Percentiles rank a stretch among this genome's conserved stretches.
Conservation (phyloP, 163 green algal genomes). For the Scenedesmus sp. region DNA sequence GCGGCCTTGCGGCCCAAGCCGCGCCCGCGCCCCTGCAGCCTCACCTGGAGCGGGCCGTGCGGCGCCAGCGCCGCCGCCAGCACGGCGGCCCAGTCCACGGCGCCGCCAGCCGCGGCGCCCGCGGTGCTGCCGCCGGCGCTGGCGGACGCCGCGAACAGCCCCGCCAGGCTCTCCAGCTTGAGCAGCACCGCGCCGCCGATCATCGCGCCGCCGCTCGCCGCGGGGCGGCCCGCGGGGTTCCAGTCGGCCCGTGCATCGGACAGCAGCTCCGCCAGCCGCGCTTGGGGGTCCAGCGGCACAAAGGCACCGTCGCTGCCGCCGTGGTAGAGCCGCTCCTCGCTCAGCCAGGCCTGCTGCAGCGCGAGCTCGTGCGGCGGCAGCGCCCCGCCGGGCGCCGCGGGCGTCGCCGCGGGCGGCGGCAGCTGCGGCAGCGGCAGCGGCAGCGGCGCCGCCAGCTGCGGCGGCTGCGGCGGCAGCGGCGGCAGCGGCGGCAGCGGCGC, state of each 20-base stretch:
- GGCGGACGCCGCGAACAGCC: constrained; percentile 1
- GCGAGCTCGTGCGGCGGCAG: constrained; percentile 25
- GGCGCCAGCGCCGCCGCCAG: constrained; percentile 40
- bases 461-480: not conserved
- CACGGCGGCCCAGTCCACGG: constrained; percentile 17
- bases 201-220: constrained; percentile 51
- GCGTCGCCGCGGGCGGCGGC: not conserved
- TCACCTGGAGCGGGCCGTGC: constrained; percentile 17
- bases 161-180: constrained; percentile 54
- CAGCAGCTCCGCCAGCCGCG: constrained; percentile 46
- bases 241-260: constrained; percentile 50
- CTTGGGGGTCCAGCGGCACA: constrained; percentile 37
- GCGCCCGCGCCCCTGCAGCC: not conserved
- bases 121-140: constrained; percentile 9
- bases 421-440: not conserved
- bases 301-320: constrained; percentile 9
- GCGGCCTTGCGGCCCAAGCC: not conserved
- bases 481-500: not conserved
- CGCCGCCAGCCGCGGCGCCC: not conserved
- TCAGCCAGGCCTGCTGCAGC: constrained; percentile 22
- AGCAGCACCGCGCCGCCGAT: constrained; percentile 62
- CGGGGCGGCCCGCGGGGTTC: constrained; percentile 54
- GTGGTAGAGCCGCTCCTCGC: constrained; percentile 33
- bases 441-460: constrained; percentile 1
- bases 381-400: constrained; percentile 18